phyloP scores from a whole-genome alignment of 208 protist species.

The Acanthamoeba castellanii region DNA sequence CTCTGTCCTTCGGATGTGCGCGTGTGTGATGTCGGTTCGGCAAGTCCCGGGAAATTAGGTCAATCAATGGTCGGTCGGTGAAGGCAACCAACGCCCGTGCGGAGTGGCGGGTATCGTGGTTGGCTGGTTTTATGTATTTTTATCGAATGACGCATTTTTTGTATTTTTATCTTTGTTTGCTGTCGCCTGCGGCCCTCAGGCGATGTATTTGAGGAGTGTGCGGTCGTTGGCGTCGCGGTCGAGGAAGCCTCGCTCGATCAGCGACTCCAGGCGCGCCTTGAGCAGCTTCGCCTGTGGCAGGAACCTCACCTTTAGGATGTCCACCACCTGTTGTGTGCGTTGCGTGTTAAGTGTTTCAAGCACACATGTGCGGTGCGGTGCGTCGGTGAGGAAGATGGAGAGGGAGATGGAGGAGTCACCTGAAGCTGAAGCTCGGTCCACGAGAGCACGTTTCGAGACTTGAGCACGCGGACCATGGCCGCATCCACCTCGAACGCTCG shows the following conservation, averaged over 20 bases:
- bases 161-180: not conserved
- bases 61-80: no score
- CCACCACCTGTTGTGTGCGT: constrained; percentile 29
- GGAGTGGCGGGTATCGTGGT: no score
- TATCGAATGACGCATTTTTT: not conserved
- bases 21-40: no score
- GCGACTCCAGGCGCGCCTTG: constrained; percentile 68
- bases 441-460: constrained; percentile 70
- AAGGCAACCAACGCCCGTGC: no score
- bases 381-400: not conserved
- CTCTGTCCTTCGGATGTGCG: no score
- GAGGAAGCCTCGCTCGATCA: constrained; percentile 73
- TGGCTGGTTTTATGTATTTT: not conserved
- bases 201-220: constrained; percentile 64
- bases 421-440: constrained; percentile 72
- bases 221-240: constrained; percentile 71
- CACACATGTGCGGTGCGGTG: no score
- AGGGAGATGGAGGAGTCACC: not conserved
- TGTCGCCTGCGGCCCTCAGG: not conserved
- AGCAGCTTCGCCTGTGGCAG: constrained; percentile 61
- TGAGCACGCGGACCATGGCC: constrained; percentile 73
- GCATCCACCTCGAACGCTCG: constrained; percentile 74
- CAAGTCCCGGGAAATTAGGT: no score
- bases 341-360: not conserved
- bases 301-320: constrained; percentile 69